Conservation (phyloP, 768 basidiomycete genomes). For the Suillus placidus region DNA sequence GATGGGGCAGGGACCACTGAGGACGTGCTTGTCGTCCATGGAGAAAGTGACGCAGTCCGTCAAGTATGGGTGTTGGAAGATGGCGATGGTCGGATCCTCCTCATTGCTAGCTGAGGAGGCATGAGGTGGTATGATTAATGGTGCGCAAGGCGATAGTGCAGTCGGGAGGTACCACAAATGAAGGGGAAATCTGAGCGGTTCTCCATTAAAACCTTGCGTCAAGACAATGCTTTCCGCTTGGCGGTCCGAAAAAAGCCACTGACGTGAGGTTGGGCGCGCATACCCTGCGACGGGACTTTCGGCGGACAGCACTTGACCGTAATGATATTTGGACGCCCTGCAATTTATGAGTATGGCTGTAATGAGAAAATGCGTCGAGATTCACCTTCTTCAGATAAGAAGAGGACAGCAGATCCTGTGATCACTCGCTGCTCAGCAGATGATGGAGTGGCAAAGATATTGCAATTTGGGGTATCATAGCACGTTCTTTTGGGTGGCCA, state of each 20-base stretch:
- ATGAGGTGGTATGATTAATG: slow-evolving; percentile 69
- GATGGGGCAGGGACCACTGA: neutral
- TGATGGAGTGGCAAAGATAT: slow-evolving; percentile 75
- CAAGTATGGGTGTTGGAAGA: neutral
- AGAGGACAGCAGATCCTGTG: slow-evolving; percentile 74
- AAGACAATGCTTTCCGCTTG: slow-evolving; percentile 67
- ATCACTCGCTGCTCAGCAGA: slow-evolving; percentile 69
- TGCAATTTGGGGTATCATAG: slow-evolving; percentile 57
- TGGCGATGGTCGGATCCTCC: neutral
- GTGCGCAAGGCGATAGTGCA: slow-evolving; percentile 57
- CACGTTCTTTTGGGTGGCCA: slow-evolving; percentile 70
- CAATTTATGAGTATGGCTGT: slow-evolving; percentile 14
- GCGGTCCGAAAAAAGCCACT: slow-evolving; percentile 62
- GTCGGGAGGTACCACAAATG: slow-evolving; percentile 80
- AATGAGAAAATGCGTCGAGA: slow-evolving; percentile 13
- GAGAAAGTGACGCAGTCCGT: neutral
- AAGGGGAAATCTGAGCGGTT: slow-evolving; percentile 79
- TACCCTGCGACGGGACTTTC: slow-evolving; percentile 65
- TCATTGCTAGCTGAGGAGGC: neutral
- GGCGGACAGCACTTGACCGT: slow-evolving; percentile 72
- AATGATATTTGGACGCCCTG: slow-evolving; percentile 75
- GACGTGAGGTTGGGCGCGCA: slow-evolving; percentile 72
- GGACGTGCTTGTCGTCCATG: neutral
- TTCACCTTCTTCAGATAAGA: slow-evolving; percentile 73
- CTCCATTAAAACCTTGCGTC: slow-evolving; percentile 81